Evolutionary conservation across 2,329 filamentous ascomycete genomes (phyloP), one percentile per base, ranked within the genome.

Genomic region (Fusarium subtropicale): DNA sequence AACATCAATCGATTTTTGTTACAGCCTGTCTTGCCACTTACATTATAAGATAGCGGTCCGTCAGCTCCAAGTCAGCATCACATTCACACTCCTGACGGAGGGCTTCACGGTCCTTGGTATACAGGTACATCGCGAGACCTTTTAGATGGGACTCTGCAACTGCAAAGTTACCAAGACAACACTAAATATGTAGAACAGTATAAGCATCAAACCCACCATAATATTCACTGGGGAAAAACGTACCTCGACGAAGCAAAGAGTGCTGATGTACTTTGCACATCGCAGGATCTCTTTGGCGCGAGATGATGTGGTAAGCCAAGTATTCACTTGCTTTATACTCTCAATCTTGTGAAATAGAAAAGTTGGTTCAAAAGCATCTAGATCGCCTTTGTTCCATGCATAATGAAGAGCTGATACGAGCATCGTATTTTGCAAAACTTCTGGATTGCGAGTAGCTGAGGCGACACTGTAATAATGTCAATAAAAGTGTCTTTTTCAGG

Each of bases 81-180:
- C 16, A 10, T 7, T 30, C 5, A 6, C 18, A 30, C 7, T 28
- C 24, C 16, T 12, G 24, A 2, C 15, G n/a, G 4, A 41, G 18
- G 10, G 20, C 4, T 5, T 39, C 24, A 8, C 16, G 13, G 2
- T 30, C 13, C 22, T 52, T 41, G 4, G 48, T 30, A 11, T 18
- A 39, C 10, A 52, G 3, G 13, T 30, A 52, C 5, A 24, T 52
- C n/a, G 48, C 39, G 3, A 52, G 22, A 5, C 48, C 48, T 1
- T 41, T 52, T 2, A 52, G 48, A 1, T 52, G 48, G 2, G 48
- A 52, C 16, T 52, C 48, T 7, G 48, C 48, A 7, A 52, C 48
- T 6, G 48, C 48, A 22, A 52, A 39, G 2, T 52, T 52, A 1
- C 48, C 48, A 16, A 52, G 48, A n/a, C 48, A 52, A n/a, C 48